Evolutionary conservation across 1,139 yeast genomes (phyloP).

Genomic region (Hyphopichia khmerensis): DNA sequence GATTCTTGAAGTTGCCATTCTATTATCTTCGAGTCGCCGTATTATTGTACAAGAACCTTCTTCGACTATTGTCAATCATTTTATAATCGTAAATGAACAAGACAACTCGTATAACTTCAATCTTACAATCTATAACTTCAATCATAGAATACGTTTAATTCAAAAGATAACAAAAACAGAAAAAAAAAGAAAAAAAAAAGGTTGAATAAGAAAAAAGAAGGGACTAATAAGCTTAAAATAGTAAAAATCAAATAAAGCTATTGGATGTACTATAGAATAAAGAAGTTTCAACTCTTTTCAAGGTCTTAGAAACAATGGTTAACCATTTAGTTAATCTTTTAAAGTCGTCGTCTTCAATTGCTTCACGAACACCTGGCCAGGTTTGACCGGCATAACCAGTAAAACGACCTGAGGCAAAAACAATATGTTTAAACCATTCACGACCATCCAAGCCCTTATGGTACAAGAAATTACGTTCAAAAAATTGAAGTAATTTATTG

Average conservation of each 20-base stretch:
- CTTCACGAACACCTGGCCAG: constrained; percentile 78
- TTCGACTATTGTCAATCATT: background rate
- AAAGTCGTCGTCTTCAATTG: constrained; percentile 66
- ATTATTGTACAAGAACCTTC: background rate
- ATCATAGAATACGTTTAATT: background rate
- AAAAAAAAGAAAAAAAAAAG: background rate
- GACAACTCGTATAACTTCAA: background rate
- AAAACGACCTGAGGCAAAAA: constrained; percentile 79
- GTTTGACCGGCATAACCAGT: constrained; percentile 87
- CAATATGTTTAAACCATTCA: constrained; percentile 84
- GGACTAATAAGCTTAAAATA: background rate
- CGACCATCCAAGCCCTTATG: constrained; percentile 64
- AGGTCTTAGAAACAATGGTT: constrained; percentile 41
- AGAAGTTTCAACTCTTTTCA: constrained; percentile 25
- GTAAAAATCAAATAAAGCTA: no score
- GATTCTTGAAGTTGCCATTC: no score
- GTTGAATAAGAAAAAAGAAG: background rate
- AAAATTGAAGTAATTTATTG: constrained; percentile 47
- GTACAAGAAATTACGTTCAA: constrained; percentile 68
- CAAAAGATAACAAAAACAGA: background rate
- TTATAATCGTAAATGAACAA: background rate
- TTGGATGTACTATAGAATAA: background rate
- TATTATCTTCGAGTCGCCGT: background rate
- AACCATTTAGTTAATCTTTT: constrained; percentile 58
- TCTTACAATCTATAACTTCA: background rate